Evolutionary conservation across 352 stramenopile species (phyloP).

Genomic region (Globisporangium middletonii): DNA sequence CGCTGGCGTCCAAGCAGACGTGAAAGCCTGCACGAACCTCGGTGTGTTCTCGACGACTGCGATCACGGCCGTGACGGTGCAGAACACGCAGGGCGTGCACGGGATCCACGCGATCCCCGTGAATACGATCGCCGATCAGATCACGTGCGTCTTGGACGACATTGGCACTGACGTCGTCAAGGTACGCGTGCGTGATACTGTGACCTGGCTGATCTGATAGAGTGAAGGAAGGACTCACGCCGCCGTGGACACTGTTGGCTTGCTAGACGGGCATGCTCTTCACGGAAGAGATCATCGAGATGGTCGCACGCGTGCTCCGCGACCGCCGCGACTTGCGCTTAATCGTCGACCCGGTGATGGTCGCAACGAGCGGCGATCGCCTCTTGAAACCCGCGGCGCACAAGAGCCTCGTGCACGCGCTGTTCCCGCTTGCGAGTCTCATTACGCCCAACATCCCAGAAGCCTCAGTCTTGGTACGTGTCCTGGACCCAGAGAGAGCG

Average conservation of each 20-base stretch:
- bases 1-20: slow-evolving; percentile 92
- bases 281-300: slow-evolving; percentile 68
- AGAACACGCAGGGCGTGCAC: slow-evolving; percentile 60
- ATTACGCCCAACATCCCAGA: slow-evolving; percentile 95
- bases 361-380: slow-evolving; percentile 83
- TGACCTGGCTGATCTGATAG: not conserved
- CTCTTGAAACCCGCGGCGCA: slow-evolving; percentile 79
- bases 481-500: not conserved
- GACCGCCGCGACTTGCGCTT: slow-evolving; percentile 41
- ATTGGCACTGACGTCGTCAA: slow-evolving; percentile 88
- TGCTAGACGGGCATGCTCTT: slow-evolving; percentile 88
- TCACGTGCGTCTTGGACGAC: slow-evolving; percentile 86
- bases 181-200: slow-evolving; percentile 10
- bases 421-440: slow-evolving; percentile 87
- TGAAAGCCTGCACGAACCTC: slow-evolving; percentile 88
- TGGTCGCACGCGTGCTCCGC: slow-evolving; percentile 52
- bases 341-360: slow-evolving; percentile 94
- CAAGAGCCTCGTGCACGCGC: slow-evolving; percentile 49
- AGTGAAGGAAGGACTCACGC: not conserved
- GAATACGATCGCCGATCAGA: slow-evolving; percentile 68
- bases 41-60: slow-evolving; percentile 79
- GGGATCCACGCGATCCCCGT: slow-evolving; percentile 44
- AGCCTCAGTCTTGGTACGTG: slow-evolving; percentile 74
- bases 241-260: not conserved
- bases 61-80: slow-evolving; percentile 91